Evolutionary conservation across 805 yeast genomes (phyloP).

Genomic region (Soucietia sequanensis): DNA sequence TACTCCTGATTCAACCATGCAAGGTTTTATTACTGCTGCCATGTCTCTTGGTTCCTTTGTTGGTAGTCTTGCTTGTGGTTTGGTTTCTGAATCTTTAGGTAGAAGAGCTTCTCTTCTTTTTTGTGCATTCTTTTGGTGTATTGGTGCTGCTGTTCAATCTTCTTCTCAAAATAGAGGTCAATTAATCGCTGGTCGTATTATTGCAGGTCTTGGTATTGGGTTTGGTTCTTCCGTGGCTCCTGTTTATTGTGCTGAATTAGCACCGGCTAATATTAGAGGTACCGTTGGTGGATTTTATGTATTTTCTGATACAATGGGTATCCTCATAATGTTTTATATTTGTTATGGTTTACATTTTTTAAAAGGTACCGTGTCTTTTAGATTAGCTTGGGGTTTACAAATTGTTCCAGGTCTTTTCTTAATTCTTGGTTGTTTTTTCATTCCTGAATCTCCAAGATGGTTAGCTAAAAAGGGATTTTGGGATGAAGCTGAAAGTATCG

Average conservation of each 20-base stretch:
- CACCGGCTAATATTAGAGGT: constrained; percentile 62
- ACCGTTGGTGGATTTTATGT: constrained; percentile 60
- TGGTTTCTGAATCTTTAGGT: constrained; percentile 43
- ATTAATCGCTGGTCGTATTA: constrained; percentile 53
- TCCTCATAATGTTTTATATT: constrained; percentile 58
- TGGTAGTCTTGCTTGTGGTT: constrained; percentile 61
- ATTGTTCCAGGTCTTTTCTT: constrained; percentile 25
- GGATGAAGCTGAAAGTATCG: constrained; percentile 30
- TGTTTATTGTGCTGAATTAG: constrained; percentile 61
- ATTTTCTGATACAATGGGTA: constrained; percentile 63
- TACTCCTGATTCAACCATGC: constrained; percentile 44
- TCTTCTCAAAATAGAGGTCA: constrained; percentile 41
- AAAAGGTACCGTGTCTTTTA: constrained; percentile 31
- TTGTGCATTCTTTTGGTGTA: constrained; percentile 42
- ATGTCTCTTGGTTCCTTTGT: constrained; percentile 77
- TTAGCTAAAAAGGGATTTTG: constrained; percentile 29
- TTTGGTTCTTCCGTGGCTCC: constrained; percentile 67
- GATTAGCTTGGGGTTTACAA: constrained; percentile 33
- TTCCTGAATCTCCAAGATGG: constrained; percentile 35
- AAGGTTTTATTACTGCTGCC: constrained; percentile 73
- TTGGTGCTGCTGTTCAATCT: constrained; percentile 41
- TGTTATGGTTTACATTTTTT: constrained; percentile 51
- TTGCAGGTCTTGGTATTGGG: constrained; percentile 66
- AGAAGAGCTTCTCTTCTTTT: constrained; percentile 38
- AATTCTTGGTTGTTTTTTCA: constrained; percentile 22